Base-by-base conservation (phyloP, 1,284 basidiomycete genomes). In the Mrakiaceae sp. region DNA sequence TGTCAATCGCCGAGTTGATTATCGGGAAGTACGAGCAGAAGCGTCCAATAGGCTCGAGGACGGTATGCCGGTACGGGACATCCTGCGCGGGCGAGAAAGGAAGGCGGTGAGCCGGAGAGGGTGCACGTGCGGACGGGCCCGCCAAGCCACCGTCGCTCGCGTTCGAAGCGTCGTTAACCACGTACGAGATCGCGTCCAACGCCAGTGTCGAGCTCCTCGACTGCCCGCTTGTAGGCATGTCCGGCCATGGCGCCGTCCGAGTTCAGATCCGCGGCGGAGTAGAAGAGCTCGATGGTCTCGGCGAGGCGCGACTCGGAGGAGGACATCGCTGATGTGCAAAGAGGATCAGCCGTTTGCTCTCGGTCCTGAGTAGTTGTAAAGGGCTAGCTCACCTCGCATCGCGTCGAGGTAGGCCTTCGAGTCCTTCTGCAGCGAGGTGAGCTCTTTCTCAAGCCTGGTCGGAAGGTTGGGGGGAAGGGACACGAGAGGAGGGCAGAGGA, bases 191-290 rank as follows among this genome's bases (percentile, higher is more conserved):
- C 94, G 66, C 90, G 79, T 27, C 84, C 83, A 48, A 95, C 86
- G 50, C 86, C 87, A 3, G 84, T 82, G 72, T 99, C 96, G 51
- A 98, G 79, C 70, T 98, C 96, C 70, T 97, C 92, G 4, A 96
- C 89, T 0, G 93, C 88, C 48, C 91, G 84, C 74, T 92, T 94
- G 81, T 98, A 99, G 3, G 95, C 88, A 73, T 97, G 92, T 2
- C 90, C 90, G 1, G 94, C 90, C 89, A 98, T 97, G 11, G 96
- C 95, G 43, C 92, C 88, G 70, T 94, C 91, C 27, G 89, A 91
- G 43, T 83, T 79, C 68, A 84, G 81, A 79, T 93, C 90, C 10
- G 88, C 82, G 46, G 89, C 87, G 51, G 84, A 84, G 76, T 97
- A 99, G 81, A 99, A 98, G 5, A 86, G 81, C 74, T 93, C 88